Conservation (phyloP, 805 yeast species). For the Ogataea nitratoaversa region DNA sequence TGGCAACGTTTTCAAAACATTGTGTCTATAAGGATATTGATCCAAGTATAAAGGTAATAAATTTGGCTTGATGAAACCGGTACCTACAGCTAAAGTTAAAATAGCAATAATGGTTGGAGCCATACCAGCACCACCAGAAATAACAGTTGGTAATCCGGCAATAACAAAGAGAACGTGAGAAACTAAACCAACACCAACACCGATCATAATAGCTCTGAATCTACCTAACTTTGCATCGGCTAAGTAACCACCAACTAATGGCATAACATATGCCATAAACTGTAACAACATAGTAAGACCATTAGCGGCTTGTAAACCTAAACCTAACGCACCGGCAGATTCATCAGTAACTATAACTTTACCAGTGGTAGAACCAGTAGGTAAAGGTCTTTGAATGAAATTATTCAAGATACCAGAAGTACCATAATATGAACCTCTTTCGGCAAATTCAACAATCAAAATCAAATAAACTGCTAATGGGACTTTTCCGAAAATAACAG, state of each 20-base stretch:
- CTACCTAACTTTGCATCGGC: slow-evolving; percentile 48
- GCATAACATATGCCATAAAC: slow-evolving; percentile 47
- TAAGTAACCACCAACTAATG: slow-evolving; percentile 49
- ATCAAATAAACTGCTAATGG: slow-evolving; percentile 48
- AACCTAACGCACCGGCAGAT: slow-evolving; percentile 47
- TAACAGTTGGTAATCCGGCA: slow-evolving; percentile 44
- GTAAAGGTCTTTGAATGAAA: slow-evolving; percentile 50
- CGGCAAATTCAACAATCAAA: slow-evolving; percentile 48
- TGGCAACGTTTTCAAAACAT: slow-evolving; percentile 53
- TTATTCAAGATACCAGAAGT: slow-evolving; percentile 41
- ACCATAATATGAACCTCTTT: slow-evolving; percentile 53
- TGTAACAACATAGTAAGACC: slow-evolving; percentile 45
- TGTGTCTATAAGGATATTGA: slow-evolving; percentile 59
- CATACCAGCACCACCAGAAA: slow-evolving; percentile 35
- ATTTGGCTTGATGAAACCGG: slow-evolving; percentile 54
- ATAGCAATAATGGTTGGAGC: slow-evolving; percentile 41
- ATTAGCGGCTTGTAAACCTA: slow-evolving; percentile 42
- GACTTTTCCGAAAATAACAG: slow-evolving; percentile 42
- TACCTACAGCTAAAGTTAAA: slow-evolving; percentile 38
- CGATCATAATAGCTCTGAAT: slow-evolving; percentile 45
- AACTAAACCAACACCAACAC: slow-evolving; percentile 42
- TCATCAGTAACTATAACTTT: slow-evolving; percentile 31
- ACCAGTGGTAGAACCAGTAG: slow-evolving; percentile 42
- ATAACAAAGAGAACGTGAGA: slow-evolving; percentile 45
- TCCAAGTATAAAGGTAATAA: slow-evolving; percentile 49